These are phyloP conservation scores for Ceratonia siliqua DNA, from an alignment of 306 rosid genomes.

Conservation along the genomic window DNA sequence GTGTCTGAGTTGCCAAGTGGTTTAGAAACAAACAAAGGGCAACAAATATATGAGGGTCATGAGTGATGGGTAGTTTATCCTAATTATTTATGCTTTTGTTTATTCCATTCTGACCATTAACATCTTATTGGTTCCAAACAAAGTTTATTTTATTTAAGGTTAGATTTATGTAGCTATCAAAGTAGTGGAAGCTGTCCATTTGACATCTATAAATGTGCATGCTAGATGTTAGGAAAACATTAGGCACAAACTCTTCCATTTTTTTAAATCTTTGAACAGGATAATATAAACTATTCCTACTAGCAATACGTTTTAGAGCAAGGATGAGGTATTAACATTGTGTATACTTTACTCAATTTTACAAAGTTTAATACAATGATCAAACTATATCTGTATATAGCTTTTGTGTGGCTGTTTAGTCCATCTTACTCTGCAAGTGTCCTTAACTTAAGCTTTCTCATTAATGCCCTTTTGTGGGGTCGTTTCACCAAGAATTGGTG, in stretches of 20 bases:
- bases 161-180: slow-evolving; percentile 28
- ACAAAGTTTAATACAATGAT: too few species aligned
- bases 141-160: slow-evolving; percentile 6
- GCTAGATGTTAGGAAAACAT: slow-evolving; percentile 25
- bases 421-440: too few species aligned
- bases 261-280: not conserved
- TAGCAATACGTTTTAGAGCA: not conserved
- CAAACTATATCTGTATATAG: too few species aligned
- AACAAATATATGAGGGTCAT: slow-evolving; percentile 7
- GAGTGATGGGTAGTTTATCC: not conserved
- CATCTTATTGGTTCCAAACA: not conserved
- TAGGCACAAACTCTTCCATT: slow-evolving; percentile 1
- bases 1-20: slow-evolving; percentile 8
- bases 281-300: slow-evolving; percentile 34
- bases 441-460: too few species aligned
- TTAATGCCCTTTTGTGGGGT: too few species aligned
- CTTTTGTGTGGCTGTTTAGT: too few species aligned
- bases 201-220: not conserved
- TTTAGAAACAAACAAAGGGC: slow-evolving; percentile 30
- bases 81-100: not conserved
- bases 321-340: not conserved
- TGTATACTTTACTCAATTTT: too few species aligned
- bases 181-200: not conserved
- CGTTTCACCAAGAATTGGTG: too few species aligned
- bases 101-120: not conserved